Conservation (phyloP, 495 filamentous ascomycete genomes). For the Geoglossum glabrum region DNA sequence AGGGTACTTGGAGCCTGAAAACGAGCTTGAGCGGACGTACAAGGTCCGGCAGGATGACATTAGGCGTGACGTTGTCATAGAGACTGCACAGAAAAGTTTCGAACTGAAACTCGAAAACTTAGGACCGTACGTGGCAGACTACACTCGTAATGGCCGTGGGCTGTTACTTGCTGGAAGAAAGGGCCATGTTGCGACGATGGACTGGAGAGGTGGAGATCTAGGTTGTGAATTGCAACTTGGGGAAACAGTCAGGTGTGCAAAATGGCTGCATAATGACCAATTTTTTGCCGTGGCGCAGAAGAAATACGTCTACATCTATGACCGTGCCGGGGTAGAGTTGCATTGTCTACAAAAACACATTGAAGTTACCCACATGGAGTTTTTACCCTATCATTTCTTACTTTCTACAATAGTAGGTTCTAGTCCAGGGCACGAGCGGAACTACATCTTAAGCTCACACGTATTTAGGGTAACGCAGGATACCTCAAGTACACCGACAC, state of each 20-base stretch:
- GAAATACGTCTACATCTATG: slow-evolving; percentile 92
- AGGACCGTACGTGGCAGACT: slow-evolving; percentile 74
- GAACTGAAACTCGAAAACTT: slow-evolving; percentile 66
- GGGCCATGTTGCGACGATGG: slow-evolving; percentile 90
- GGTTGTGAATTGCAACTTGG: slow-evolving; percentile 76
- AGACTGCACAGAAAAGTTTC: slow-evolving; percentile 80
- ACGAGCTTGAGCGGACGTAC: slow-evolving; percentile 75
- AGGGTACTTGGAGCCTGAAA: slow-evolving; percentile 77
- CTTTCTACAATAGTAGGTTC: slow-evolving; percentile 58
- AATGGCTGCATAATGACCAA: slow-evolving; percentile 91
- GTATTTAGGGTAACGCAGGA: slow-evolving; percentile 49
- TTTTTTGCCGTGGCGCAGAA: slow-evolving; percentile 96
- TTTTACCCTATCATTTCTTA: slow-evolving; percentile 89
- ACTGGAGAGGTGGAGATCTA: slow-evolving; percentile 82
- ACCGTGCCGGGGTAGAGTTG: slow-evolving; percentile 67
- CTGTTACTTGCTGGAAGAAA: slow-evolving; percentile 73
- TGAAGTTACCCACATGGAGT: slow-evolving; percentile 89
- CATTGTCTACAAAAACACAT: slow-evolving; percentile 78
- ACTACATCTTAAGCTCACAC: slow-evolving; percentile 11
- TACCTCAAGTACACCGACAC: slow-evolving; percentile 89
- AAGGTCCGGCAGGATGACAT: slow-evolving; percentile 85
- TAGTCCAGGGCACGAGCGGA: neutral
- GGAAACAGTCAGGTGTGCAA: slow-evolving; percentile 75
- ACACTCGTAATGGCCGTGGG: slow-evolving; percentile 71
- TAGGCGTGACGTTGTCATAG: slow-evolving; percentile 44